Base-by-base conservation (phyloP, 2,329 filamentous ascomycete species). In the Epichloe glyceriae region DNA sequence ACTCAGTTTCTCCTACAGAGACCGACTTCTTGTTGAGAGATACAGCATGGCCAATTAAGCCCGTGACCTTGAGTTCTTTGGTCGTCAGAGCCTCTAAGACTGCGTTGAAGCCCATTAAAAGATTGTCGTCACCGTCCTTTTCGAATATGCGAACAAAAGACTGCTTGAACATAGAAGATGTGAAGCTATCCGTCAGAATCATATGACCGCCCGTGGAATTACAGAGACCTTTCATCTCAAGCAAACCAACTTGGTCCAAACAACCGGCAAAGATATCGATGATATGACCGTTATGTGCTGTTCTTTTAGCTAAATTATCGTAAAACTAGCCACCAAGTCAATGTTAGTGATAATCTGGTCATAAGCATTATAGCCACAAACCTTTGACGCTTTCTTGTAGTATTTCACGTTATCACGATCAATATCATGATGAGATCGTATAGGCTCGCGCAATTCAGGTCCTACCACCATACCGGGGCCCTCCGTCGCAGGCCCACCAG, bases 341-440 rank as follows among this genome's bases (percentile, higher is more conserved):
- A 40, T 39, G 19, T 42, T 33, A 35, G 35, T 33, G 10, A 38
- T 42, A 6, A 22, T 35, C 11, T 17, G 3, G 19, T 39, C 15
- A 19, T 4, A 15, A 30, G 19, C n/a, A 15, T 6, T 20, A 12
- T 34, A 19, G 14, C 41, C 37, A 15, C 73, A 52, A 67, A 88
- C 86, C 81, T 97, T 98, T 47, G 96, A 71, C 20, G 93, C 93
- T 72, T 98, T 98, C 77, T 98, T 98, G 73, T 95, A 97, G 71
- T 97, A 96, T 70, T 98, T 98, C 72, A 95, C 95, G 66, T 96
- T 96, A 69, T 98, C 93, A 52, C 90, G 83, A 66, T 98, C 93
- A 67, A 98, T 98, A 62, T 98, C 93, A 69, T 98, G 93, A 70
- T 98, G 93, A 41, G 91, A 97, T 63, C 93, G 85, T 57, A 98